Conservation (phyloP, 176 grass and related monocot genomes). For the Carex parvula region DNA sequence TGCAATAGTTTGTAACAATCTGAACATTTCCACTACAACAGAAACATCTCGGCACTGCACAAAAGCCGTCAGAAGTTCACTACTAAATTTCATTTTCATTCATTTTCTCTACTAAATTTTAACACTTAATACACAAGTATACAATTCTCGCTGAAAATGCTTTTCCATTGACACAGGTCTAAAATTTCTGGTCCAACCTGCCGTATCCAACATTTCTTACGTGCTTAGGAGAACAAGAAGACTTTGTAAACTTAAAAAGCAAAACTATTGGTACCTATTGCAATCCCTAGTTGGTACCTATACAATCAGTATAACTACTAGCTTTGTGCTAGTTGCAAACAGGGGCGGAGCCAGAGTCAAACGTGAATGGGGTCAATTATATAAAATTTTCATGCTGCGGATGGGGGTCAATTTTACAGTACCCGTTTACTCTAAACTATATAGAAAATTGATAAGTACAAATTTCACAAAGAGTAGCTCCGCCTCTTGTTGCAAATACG, state of each 20-base stretch:
- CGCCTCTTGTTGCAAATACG: not conserved
- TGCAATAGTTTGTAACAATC: not conserved
- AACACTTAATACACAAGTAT: not conserved
- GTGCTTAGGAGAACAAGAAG: conserved; percentile 2
- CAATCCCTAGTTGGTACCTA: not conserved
- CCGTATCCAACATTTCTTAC: not conserved
- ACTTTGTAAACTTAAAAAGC: not conserved
- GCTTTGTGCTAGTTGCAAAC: not conserved
- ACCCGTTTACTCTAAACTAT: too few relatives aligned
- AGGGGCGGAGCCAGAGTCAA: too few relatives aligned
- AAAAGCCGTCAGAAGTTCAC: not conserved
- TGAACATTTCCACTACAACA: not conserved
- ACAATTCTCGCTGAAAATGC: not conserved
- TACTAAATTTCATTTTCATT: not conserved
- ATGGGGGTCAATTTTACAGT: too few relatives aligned
- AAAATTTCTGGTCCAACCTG: not conserved
- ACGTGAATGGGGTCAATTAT: too few relatives aligned
- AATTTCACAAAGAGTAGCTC: too few relatives aligned
- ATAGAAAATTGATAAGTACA: too few relatives aligned
- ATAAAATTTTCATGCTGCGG: too few relatives aligned
- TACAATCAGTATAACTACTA: not conserved
- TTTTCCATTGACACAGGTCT: not conserved
- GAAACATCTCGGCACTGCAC: not conserved
- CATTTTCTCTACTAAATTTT: not conserved
- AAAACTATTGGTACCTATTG: not conserved